Evolutionary conservation across 192 early-diverging fungal genomes (phyloP).

Genomic region (Kickxella alabastrina): DNA sequence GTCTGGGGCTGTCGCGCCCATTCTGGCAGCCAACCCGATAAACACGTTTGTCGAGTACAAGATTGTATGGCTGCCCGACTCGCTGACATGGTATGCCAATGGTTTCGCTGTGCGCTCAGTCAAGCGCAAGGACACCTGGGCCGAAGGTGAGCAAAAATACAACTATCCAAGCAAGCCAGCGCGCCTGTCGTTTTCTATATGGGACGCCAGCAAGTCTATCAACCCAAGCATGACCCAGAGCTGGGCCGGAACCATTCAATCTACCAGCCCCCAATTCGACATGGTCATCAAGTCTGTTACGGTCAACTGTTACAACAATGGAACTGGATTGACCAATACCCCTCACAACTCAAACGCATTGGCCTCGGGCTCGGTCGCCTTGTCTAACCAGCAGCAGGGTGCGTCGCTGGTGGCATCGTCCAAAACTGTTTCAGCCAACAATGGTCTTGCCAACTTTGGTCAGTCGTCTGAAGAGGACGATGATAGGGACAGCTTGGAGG

Average conservation of each 20-base stretch:
- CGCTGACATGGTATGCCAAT: constrained; percentile 57
- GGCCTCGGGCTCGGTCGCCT: background rate
- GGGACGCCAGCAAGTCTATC: constrained; percentile 51
- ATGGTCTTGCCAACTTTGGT: constrained; percentile 42
- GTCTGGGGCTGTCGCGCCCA: constrained; percentile 11
- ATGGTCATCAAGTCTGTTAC: constrained; percentile 52
- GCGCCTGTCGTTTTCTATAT: constrained; percentile 57
- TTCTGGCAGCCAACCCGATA: constrained; percentile 33
- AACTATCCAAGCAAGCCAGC: constrained; percentile 51
- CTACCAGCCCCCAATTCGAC: constrained; percentile 36
- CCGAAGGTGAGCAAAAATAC: constrained; percentile 41
- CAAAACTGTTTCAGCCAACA: constrained; percentile 1
- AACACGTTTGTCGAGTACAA: constrained; percentile 53
- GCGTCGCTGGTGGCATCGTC: background rate
- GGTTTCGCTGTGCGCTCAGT: constrained; percentile 54
- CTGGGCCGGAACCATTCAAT: constrained; percentile 49
- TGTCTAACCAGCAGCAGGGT: background rate
- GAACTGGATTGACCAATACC: constrained; percentile 5
- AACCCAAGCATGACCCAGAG: constrained; percentile 43
- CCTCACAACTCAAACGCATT: background rate
- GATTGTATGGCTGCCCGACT: constrained; percentile 60
- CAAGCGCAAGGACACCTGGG: constrained; percentile 48
- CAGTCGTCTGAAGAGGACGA: constrained; percentile 6
- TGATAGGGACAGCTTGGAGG: background rate
- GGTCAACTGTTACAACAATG: constrained; percentile 52